A percentile compares a stretch with the other conserved stretches of the same genome.
These are phyloP conservation scores for Malassezia japonica DNA, from an alignment of 1,284 basidiomycete genomes.

Conservation along the genomic window DNA sequence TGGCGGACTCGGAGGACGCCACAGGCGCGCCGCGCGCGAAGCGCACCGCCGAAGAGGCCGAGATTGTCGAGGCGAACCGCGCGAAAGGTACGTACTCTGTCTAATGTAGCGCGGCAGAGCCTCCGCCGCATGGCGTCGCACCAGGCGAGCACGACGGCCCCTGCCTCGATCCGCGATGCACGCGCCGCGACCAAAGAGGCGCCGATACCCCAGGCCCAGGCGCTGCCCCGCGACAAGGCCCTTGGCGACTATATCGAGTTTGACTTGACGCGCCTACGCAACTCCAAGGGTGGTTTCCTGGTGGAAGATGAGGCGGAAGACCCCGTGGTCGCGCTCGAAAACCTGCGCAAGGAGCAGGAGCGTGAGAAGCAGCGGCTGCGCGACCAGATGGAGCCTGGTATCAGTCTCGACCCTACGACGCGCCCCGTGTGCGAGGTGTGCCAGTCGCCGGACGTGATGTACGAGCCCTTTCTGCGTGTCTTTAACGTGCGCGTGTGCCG, in stretches of 20 bases:
- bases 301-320: conserved; percentile 30
- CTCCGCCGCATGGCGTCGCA: conserved; percentile 4
- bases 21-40: neutral
- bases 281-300: conserved; percentile 45
- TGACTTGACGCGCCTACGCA: conserved; percentile 42
- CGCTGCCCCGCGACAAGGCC: conserved; percentile 31
- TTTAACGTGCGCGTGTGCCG: conserved; percentile 67
- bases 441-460: conserved; percentile 31
- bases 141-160: neutral
- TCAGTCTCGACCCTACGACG: conserved; percentile 32
- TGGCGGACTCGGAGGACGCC: neutral
- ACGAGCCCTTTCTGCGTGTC: conserved; percentile 31
- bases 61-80: conserved; percentile 6
- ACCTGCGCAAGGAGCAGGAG: conserved; percentile 38
- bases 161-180: conserved; percentile 10
- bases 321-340: conserved; percentile 30
- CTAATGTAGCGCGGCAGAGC: conserved; percentile 8
- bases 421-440: conserved; percentile 34
- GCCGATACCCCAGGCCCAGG: too few relatives aligned
- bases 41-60: neutral
- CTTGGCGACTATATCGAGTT: conserved; percentile 48
- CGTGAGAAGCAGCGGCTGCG: conserved; percentile 34
- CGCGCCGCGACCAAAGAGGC: neutral
- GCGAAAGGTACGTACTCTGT: neutral
- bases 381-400: conserved; percentile 33